Evolutionary conservation across 177 flowering plant species (phyloP), one percentile per base, ranked within the genome.

Genomic region (Vitis hybrid): DNA sequence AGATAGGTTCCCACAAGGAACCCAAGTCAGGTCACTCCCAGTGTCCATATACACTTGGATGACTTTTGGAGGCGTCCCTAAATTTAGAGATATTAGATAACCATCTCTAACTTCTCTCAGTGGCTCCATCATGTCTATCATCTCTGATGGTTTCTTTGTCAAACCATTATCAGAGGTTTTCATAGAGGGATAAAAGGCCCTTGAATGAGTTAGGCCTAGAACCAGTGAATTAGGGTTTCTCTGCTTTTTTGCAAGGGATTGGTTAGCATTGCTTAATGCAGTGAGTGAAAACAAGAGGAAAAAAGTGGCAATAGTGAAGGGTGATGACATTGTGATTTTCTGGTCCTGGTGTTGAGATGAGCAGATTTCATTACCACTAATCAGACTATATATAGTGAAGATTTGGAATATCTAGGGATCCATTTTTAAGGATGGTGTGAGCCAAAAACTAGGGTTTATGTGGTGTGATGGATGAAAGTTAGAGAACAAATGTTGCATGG

Each of bases 11-110:
- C 90, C 92, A 79, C 91, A 90, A 15, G 94, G 94, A 32, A 90
- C 92, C 94, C 92, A 88, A 65, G 86, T 88, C 0, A 90, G 92
- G 70, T 90, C 94, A 77, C 94, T 90, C 5, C 94, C 94, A 11
- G 94, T 87, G 67, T 90, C 94, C 88, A 90, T 78, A 60, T 82
- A 88, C 2, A 87, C 88, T 77, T 84, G 91, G 50, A 88, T 78
- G 74, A 77, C 75, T 67, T 90, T 90, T 64, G 89, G 83, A 48
- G 94, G 92, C 66, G 91, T 82, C 21, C 94, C 94, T 67, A 90
- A 45, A 64, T 79, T 85, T 13, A 88, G 69, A 56, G 94, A 77
- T 65, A 90, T 84, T 49, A 88, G 40, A 75, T 86, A 88, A 7
- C 91, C 91, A 75, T 89, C 91, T 77, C 90, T 86, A 10, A 78